phyloP scores from a whole-genome alignment of 306 rosid genomes.

The peach (Prunus persica) region Prunus_persica_NCBIv2 NC_034016.1:832001-832500 shows the following conservation, averaged over 20 bases:
- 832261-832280: neutral
- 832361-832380: neutral
- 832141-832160: neutral
- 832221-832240: neutral
- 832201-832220: neutral
- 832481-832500: neutral
- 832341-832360: slow-evolving; percentile 2
- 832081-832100: neutral
- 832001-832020: neutral
- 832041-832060: slow-evolving; percentile 20
- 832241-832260: neutral
- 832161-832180: neutral
- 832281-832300: neutral
- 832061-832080: slow-evolving; percentile 21
- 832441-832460: neutral
- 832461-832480: neutral
- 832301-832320: neutral
- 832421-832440: neutral
- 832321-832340: neutral
- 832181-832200: neutral
- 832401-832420: neutral
- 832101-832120: too few species aligned
- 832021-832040: neutral
- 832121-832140: neutral
- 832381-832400: neutral